Evolutionary conservation across 2,329 filamentous ascomycete species (phyloP), one percentile per base, ranked within the genome.

Genomic region (Ophiostoma novo-ulmi): DNA sequence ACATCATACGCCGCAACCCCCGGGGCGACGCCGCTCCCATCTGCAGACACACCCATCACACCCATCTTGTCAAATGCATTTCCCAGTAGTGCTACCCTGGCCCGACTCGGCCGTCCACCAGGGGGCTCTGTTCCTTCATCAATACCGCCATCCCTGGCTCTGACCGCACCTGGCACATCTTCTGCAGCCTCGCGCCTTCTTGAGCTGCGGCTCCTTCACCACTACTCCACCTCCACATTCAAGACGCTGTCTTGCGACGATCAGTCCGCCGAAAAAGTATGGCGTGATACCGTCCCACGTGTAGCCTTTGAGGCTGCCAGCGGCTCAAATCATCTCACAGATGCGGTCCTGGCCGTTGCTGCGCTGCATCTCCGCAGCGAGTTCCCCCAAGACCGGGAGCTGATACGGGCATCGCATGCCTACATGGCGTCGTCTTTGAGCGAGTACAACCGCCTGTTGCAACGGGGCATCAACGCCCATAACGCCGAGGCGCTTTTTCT

Each of bases 401-500:
- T 90, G n/a, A 80, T 88, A 63, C 84, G 85, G 70, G 87, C 87
- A 13, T 89, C 86, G 1, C 88, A 89, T 76, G 83, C 85, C 20
- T 90, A 90, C 76, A 88, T 88, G 80, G 87, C 87, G 3, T 88
- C 87, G 14, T 86, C 87, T 3, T 80, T 89, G 58, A 83, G 85
- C 55, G 84, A 88, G 71, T 90, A 89, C 75, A 86, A 86, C 72
- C 80, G 82, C 2, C 82, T 83, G 0, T 79, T 90, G 39, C 84
- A 83, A 64, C 80, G 80, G 41, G 88, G 88, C 36, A 86, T 89
- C 71, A 85, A 83, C 39, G 81, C 85, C 41, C 78, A 80, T 41
- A 90, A 89, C 71, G 87, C 88, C 10, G 87, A 89, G 76, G 82
- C 87, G 0, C 80, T 90, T 1, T 90, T 90, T 74, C 79, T 89